Conservation (phyloP, 2,329 filamentous ascomycete genomes). For the Pseudogymnoascus sp. region DNA sequence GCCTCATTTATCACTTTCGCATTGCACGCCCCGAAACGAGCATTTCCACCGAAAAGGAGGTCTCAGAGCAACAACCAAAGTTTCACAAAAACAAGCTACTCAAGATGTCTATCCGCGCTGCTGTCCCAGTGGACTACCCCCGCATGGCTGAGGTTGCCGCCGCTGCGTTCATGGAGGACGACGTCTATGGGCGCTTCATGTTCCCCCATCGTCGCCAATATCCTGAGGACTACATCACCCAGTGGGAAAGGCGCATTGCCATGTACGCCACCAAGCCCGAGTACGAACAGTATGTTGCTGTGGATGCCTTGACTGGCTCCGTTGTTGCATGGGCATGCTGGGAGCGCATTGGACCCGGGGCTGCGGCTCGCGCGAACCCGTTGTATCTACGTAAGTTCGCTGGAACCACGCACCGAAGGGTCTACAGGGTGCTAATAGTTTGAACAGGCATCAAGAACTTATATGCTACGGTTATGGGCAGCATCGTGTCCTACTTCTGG, state of each 20-base stretch:
- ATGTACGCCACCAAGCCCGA: conserved; percentile 23
- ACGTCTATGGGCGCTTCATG: conserved; percentile 32
- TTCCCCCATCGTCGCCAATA: conserved; percentile 32
- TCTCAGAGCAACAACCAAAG: not conserved
- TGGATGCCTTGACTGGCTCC: conserved; percentile 19
- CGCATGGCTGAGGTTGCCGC: conserved; percentile 29
- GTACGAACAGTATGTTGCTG: conserved; percentile 27
- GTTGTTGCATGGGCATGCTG: conserved; percentile 26
- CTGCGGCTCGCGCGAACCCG: not conserved
- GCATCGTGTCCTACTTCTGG: conserved; percentile 17
- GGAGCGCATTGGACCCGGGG: conserved; percentile 19
- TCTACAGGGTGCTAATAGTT: conserved; percentile 17
- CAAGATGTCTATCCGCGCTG: conserved; percentile 15
- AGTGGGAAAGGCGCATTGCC: conserved; percentile 30
- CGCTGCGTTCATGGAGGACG: conserved; percentile 32
- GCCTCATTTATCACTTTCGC: not conserved
- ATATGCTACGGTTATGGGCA: conserved; percentile 15
- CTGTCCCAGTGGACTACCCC: conserved; percentile 11
- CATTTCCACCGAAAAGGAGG: not conserved
- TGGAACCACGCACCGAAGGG: conserved; percentile 16
- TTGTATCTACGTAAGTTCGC: conserved; percentile 7
- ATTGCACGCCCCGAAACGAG: not conserved
- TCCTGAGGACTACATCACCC: conserved; percentile 30
- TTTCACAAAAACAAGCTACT: not conserved
- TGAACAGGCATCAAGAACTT: not conserved